A percentile compares a stretch with the other conserved stretches of the same genome.
phyloP scores from a whole-genome alignment of 2,329 filamentous ascomycete species.

The Claviceps maximensis region DNA sequence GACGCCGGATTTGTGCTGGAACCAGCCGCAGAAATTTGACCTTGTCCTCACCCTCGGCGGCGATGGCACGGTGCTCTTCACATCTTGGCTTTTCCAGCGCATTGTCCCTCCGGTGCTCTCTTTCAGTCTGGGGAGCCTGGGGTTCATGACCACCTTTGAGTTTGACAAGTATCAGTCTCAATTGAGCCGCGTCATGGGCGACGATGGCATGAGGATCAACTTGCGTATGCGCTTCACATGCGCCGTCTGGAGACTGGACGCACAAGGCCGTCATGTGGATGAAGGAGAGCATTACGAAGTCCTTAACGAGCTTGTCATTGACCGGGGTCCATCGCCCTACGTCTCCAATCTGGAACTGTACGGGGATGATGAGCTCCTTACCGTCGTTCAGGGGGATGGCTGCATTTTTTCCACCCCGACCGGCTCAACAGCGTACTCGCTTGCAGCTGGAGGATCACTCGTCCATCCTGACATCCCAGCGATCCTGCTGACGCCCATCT shows the following conservation, averaged over 20 bases:
- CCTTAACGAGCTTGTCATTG: conserved; percentile 95
- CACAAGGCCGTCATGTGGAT: conserved; percentile 44
- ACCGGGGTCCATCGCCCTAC: conserved; percentile 90
- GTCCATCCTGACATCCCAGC: conserved; percentile 95
- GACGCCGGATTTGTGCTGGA: conserved; percentile 93
- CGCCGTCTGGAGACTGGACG: conserved; percentile 73
- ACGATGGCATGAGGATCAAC: conserved; percentile 91
- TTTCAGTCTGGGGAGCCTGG: conserved; percentile 72
- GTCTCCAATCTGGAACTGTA: conserved; percentile 95
- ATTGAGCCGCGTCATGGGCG: conserved; percentile 81
- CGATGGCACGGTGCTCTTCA: conserved; percentile 78
- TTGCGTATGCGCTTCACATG: conserved; percentile 98
- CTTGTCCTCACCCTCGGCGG: conserved; percentile 80
- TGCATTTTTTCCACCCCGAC: conserved; percentile 97
- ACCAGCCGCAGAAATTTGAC: conserved; percentile 86
- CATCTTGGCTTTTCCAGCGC: conserved; percentile 84
- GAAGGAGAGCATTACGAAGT: conserved; percentile 96
- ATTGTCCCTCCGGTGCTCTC: conserved; percentile 75
- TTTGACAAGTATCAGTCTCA: conserved; percentile 81
- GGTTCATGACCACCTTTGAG: conserved; percentile 80
- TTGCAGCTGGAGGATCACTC: conserved; percentile 87
- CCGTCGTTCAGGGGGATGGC: conserved; percentile 90
- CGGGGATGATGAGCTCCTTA: conserved; percentile 87
- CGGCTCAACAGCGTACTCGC: conserved; percentile 86
- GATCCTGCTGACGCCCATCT: conserved; percentile 93